Percentiles rank a stretch among this genome's conserved stretches.
phyloP scores from a whole-genome alignment of 176 grass and related monocot genomes.

The Alopecurus myosuroides region DNA sequence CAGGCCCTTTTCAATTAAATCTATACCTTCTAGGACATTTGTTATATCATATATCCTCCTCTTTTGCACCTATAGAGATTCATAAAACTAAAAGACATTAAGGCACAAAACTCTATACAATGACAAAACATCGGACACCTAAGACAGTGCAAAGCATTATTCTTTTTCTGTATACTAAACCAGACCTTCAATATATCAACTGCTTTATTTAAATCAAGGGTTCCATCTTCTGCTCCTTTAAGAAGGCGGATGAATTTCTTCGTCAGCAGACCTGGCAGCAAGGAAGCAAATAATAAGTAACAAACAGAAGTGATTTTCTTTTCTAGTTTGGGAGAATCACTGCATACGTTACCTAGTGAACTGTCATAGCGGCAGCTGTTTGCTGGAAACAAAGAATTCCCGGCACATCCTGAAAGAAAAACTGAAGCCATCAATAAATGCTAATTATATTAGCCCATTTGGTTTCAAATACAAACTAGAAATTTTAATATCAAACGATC shows the following conservation, averaged over 20 bases:
- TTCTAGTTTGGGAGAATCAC: background rate
- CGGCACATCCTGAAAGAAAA: slow-evolving; percentile 56
- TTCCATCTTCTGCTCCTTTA: slow-evolving; percentile 75
- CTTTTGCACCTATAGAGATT: slow-evolving; percentile 78
- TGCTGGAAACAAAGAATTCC: slow-evolving; percentile 21
- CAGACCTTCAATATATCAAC: slow-evolving; percentile 69
- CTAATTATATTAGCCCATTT: background rate
- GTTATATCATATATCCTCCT: slow-evolving; percentile 99
- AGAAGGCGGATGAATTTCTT: slow-evolving; percentile 91
- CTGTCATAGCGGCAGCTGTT: slow-evolving; percentile 78
- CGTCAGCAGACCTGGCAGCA: slow-evolving; percentile 74
- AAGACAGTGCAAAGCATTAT: slow-evolving; percentile 5
- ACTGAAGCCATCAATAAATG: slow-evolving; percentile 15
- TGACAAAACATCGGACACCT: background rate
- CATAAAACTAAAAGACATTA: slow-evolving; percentile 22
- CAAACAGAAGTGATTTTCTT: background rate
- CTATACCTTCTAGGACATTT: slow-evolving; percentile 97
- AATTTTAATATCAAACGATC: slow-evolving; percentile 8
- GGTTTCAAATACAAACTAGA: background rate
- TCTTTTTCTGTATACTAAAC: slow-evolving; percentile 4
- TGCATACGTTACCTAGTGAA: slow-evolving; percentile 61
- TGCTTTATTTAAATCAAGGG: slow-evolving; percentile 96
- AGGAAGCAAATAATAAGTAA: slow-evolving; percentile 24
- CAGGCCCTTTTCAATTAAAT: slow-evolving; percentile 81
- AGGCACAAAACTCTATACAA: background rate